These are phyloP conservation scores for Coprinopsis strossmayeri DNA, from an alignment of 768 basidiomycete genomes.

Conservation along the genomic window DNA sequence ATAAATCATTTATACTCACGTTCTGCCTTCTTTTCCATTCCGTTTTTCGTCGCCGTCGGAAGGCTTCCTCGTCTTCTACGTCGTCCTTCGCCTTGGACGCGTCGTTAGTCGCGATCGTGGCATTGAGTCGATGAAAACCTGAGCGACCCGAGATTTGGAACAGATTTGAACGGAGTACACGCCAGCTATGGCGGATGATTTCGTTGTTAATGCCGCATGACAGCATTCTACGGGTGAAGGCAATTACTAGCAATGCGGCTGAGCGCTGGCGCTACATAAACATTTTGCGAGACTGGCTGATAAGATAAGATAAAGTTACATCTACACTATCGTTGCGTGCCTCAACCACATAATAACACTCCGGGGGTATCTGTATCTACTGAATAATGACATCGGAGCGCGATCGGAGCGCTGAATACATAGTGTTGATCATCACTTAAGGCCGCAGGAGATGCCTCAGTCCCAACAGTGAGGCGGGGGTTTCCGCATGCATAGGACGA, in stretches of 20 bases:
- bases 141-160: background rate
- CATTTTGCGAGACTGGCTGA: too few species aligned
- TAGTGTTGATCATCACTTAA: too few species aligned
- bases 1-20: constrained; percentile 31
- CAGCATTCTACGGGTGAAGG: constrained; percentile 1
- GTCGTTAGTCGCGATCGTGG: background rate
- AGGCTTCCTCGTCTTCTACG: constrained; percentile 28
- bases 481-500: constrained; percentile 17
- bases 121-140: background rate
- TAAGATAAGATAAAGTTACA: constrained; percentile 12
- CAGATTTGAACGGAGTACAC: background rate
- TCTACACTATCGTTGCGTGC: too few species aligned
- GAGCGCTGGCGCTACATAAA: too few species aligned
- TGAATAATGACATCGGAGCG: too few species aligned
- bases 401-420: too few species aligned
- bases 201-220: background rate
- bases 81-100: background rate
- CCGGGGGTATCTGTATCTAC: too few species aligned
- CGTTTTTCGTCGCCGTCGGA: constrained; percentile 46
- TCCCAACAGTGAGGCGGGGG: constrained; percentile 26
- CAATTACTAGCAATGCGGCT: background rate
- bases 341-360: too few species aligned
- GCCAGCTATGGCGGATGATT: background rate
- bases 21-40: constrained; percentile 74
- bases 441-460: constrained; percentile 11